Percentiles rank a stretch among this genome's conserved stretches.
Conservation (phyloP, 176 grass and related monocot genomes). For the Aegilops longissima region DNA sequence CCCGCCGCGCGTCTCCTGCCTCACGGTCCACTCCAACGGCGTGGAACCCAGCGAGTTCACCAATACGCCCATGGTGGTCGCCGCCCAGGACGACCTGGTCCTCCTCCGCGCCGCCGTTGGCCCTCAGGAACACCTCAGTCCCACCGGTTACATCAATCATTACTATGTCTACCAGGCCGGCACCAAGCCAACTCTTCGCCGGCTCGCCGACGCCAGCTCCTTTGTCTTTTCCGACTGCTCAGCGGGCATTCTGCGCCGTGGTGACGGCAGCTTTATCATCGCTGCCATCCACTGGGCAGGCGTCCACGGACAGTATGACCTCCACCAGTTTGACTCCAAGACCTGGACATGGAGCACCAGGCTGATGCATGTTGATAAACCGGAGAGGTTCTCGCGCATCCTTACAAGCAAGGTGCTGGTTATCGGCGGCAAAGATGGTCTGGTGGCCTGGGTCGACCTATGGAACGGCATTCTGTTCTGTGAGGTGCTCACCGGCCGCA, state of each 20-base stretch:
- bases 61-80: not conserved
- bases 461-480: not conserved
- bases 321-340: constrained; percentile 2
- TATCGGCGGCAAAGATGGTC: not conserved
- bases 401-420: not conserved
- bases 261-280: not conserved
- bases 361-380: not conserved
- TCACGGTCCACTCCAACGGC: not conserved
- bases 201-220: not conserved
- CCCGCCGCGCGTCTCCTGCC: not conserved
- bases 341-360: not conserved
- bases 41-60: not conserved
- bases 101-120: not conserved
- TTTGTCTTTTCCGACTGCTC: not conserved
- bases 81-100: not conserved
- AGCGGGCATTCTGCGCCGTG: not conserved
- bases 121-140: not conserved
- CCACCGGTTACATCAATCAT: not conserved
- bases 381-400: not conserved
- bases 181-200: not conserved
- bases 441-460: constrained; percentile 10
- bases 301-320: not conserved
- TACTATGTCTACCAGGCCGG: not conserved
- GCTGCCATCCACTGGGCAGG: not conserved
- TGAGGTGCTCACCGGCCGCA: not conserved